Conservation (phyloP, 106 monocot species). For the Dioscorea zingiberensis region DNA sequence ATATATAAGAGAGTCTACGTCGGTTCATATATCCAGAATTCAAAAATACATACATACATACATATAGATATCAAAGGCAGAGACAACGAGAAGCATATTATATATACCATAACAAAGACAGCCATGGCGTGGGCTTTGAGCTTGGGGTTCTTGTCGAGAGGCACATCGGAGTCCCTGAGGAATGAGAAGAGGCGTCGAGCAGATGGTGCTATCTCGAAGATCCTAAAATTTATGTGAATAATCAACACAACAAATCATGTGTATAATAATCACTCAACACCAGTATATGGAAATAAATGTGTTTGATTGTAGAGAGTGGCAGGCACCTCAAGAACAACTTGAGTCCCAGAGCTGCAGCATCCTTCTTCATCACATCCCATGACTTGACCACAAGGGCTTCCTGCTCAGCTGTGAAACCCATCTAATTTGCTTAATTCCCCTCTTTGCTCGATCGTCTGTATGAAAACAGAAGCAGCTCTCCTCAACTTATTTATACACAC, state of each 20-base stretch:
- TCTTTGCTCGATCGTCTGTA: too few relatives aligned
- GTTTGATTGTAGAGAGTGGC: too few relatives aligned
- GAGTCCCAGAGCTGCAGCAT: constrained; percentile 31
- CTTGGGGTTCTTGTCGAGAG: constrained; percentile 72
- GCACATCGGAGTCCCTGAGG: constrained; percentile 50
- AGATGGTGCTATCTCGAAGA: constrained; percentile 80
- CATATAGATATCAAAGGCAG: too few relatives aligned
- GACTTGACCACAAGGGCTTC: constrained; percentile 64
- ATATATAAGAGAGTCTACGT: constrained; percentile 20
- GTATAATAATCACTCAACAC: too few relatives aligned
- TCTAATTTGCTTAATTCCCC: not conserved
- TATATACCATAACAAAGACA: constrained; percentile 60
- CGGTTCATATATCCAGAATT: not conserved
- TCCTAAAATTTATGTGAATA: constrained; percentile 8
- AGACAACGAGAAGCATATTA: too few relatives aligned
- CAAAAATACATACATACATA: too few relatives aligned
- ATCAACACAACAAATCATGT: too few relatives aligned
- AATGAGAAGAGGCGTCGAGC: constrained; percentile 55
- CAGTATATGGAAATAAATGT: too few relatives aligned
- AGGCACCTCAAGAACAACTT: constrained; percentile 62
- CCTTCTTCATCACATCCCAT: constrained; percentile 67
- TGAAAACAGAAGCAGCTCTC: too few relatives aligned
- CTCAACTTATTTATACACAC: too few relatives aligned
- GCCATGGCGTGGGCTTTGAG: constrained; percentile 69
- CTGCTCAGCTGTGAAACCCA: constrained; percentile 51